phyloP scores from a whole-genome alignment of 2,329 filamentous ascomycete genomes.

The Talaromyces rugulosus region DNA sequence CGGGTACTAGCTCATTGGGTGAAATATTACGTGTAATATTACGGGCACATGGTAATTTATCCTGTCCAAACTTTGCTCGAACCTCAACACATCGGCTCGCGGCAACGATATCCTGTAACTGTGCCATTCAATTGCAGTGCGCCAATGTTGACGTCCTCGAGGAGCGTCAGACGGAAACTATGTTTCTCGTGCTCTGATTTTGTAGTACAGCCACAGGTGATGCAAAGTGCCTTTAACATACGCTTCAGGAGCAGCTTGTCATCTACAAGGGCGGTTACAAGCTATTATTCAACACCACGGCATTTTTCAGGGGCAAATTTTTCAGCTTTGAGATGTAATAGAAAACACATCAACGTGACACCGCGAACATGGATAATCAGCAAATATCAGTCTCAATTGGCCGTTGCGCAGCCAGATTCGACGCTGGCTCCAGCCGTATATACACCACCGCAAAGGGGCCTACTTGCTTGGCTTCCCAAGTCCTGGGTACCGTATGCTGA shows the following conservation, averaged over 20 bases:
- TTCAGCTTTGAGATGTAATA: not conserved
- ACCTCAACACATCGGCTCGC: not conserved
- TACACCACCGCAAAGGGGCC: constrained; percentile 41
- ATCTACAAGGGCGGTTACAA: not conserved
- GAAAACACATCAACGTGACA: not conserved
- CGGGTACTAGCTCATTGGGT: not conserved
- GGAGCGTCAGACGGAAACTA: not conserved
- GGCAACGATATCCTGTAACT: not conserved
- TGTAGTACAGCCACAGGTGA: not conserved
- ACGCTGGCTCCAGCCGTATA: constrained; percentile 28
- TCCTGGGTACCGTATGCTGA: constrained; percentile 50
- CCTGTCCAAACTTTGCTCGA: not conserved
- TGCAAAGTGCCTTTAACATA: not conserved
- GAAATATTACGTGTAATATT: not conserved
- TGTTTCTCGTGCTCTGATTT: not conserved
- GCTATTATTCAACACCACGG: not conserved
- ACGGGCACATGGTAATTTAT: not conserved
- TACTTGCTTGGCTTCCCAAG: constrained; percentile 43
- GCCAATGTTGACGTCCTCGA: not conserved
- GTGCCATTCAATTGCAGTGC: not conserved
- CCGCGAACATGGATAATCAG: not conserved
- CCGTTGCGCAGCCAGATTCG: not conserved
- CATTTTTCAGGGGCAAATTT: not conserved
- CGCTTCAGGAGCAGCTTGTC: not conserved
- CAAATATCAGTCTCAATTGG: constrained; percentile 2